Evolutionary conservation across 768 basidiomycete genomes (phyloP).

Genomic region (Panellus pusillus): DNA sequence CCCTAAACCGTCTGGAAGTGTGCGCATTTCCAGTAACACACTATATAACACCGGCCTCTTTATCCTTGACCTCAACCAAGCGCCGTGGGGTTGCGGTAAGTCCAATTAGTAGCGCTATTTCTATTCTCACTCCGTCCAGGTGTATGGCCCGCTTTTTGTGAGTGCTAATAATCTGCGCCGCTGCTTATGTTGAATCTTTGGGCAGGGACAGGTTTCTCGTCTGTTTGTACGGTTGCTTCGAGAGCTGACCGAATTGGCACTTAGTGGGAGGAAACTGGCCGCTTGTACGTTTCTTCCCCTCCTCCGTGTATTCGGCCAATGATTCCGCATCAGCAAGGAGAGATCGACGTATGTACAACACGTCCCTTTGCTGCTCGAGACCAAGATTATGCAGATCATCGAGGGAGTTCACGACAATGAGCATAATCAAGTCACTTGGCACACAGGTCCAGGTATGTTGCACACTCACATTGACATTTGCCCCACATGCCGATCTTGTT

Average conservation of each 20-base stretch:
- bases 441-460: slow-evolving; percentile 59
- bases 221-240: background rate
- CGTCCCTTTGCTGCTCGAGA: background rate
- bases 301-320: slow-evolving; percentile 2
- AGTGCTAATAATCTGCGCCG: background rate
- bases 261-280: slow-evolving; percentile 66
- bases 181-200: background rate
- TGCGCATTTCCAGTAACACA: slow-evolving; percentile 70
- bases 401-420: slow-evolving; percentile 84
- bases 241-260: slow-evolving; percentile 1
- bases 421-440: slow-evolving; percentile 85
- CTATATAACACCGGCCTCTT: slow-evolving; percentile 78
- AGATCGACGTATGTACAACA: slow-evolving; percentile 56
- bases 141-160: slow-evolving; percentile 87
- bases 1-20: slow-evolving; percentile 41
- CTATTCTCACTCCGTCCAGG: slow-evolving; percentile 36
- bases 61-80: slow-evolving; percentile 78
- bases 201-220: slow-evolving; percentile 16
- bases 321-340: slow-evolving; percentile 53
- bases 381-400: slow-evolving; percentile 62
- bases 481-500: slow-evolving; percentile 5
- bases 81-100: slow-evolving; percentile 88
- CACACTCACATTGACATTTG: background rate
- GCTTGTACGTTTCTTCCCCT: slow-evolving; percentile 40
- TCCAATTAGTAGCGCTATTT: slow-evolving; percentile 2